Evolutionary conservation across 2,329 filamentous ascomycete genomes (phyloP).

Genomic region (Erysiphe pisi): DNA sequence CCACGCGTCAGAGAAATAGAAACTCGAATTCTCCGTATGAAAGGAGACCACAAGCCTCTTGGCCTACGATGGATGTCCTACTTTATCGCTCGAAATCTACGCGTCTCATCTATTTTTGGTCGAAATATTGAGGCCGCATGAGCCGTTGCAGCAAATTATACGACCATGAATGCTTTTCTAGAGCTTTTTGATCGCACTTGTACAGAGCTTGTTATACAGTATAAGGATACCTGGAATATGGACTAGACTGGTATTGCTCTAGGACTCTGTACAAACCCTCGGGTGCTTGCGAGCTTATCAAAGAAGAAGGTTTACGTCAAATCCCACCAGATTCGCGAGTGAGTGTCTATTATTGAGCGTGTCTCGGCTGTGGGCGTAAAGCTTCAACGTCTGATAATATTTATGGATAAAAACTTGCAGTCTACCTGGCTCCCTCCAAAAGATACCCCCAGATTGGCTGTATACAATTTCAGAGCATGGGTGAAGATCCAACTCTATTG

Average conservation of each 20-base stretch:
- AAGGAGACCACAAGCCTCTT: neutral
- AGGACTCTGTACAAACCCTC: neutral
- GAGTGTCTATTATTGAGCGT: neutral
- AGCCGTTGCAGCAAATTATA: neutral
- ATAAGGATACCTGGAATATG: neutral
- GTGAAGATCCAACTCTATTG: neutral
- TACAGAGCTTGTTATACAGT: neutral
- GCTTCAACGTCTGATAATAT: neutral
- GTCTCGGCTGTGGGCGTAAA: neutral
- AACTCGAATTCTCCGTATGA: neutral
- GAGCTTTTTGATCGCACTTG: neutral
- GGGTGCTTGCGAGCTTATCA: neutral
- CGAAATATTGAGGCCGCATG: neutral
- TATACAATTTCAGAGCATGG: constrained; percentile 11
- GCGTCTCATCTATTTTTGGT: neutral
- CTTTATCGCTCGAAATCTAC: neutral
- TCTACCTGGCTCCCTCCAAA: neutral
- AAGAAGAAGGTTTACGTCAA: neutral
- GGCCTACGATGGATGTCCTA: neutral
- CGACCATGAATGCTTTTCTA: neutral
- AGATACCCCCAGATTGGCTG: constrained; percentile 1
- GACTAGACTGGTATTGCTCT: neutral
- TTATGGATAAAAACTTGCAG: neutral
- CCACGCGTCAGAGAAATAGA: no score
- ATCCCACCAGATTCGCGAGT: neutral